Evolutionary conservation across 2,329 filamentous ascomycete species (phyloP), one percentile per base, ranked within the genome.

Genomic region (Monosporascus sp.): DNA sequence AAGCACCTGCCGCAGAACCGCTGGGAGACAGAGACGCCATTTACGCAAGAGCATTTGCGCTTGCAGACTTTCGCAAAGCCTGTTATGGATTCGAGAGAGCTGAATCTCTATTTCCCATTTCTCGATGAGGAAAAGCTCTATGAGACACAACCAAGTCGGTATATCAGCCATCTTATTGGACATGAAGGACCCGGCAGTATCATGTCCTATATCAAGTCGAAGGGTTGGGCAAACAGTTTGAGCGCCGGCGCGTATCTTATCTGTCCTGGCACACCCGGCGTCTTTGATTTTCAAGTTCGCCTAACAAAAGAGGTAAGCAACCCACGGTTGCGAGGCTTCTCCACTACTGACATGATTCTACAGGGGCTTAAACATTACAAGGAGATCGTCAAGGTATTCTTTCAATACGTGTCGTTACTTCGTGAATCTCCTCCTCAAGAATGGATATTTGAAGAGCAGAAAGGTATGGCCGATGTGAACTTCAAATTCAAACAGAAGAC

Each of bases 401-500:
- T 97, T 73, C 87, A 96, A 68, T 99, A 99, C 64, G 85, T 97
- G 57, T 85, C 90, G 11, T 82, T 99, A 68, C 81, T 99, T 52
- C 85, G 84, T 57, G 89, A 96, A 63, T 79, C 80, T 2, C 82
- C 87, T 5, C 92, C 93, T 0, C 87, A 95, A 60, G 79, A 95
- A 68, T 97, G 94, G 94, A 91, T 97, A 53, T 92, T 94, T 54
- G 83, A 96, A 35, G 94, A 99, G 71, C 88, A 94, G 70, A 93
- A 91, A 70, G 85, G 86, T 37, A 85, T 97, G 73, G 86, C 89
- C 45, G 92, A 97, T 60, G 90, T 97, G 14, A 89, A 96, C 61
- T 99, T 99, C 78, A 89, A 88, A 60, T 99, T 96, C 72, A 90
- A 86, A 71, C 90, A 97, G 68, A 97, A 97, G 76, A 89, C 85